These are phyloP conservation scores for Dactylellina leptospora DNA, from an alignment of 2,329 filamentous ascomycete species.

Conservation along the genomic window DNA sequence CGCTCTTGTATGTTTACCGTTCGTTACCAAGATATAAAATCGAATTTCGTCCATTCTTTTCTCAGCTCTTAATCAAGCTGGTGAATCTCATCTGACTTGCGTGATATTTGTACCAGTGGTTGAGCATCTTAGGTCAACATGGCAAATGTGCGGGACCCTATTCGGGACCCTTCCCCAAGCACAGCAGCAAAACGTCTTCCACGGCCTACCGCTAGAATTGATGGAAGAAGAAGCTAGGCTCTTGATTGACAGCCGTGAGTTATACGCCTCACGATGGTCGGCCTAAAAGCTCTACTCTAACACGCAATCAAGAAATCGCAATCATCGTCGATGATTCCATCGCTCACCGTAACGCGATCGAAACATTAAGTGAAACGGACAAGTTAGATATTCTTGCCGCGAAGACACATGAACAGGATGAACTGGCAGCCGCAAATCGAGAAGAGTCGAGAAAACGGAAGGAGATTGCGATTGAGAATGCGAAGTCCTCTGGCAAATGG, in stretches of 20 bases:
- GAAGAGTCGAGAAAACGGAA: slow-evolving; percentile 37
- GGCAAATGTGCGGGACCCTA: slow-evolving; percentile 86
- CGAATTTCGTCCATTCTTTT: background rate
- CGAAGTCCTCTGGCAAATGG: slow-evolving; percentile 48
- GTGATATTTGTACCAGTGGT: slow-evolving; percentile 34
- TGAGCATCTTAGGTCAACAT: slow-evolving; percentile 66
- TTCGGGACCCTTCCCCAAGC: slow-evolving; percentile 89
- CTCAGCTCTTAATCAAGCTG: background rate
- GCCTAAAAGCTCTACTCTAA: slow-evolving; percentile 10
- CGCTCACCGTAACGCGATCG: slow-evolving; percentile 24
- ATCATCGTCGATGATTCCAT: slow-evolving; percentile 32
- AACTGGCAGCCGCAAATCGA: slow-evolving; percentile 12
- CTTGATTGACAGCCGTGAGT: slow-evolving; percentile 78
- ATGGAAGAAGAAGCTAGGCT: slow-evolving; percentile 88
- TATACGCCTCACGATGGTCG: slow-evolving; percentile 64
- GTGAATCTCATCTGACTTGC: background rate
- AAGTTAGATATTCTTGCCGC: slow-evolving; percentile 27
- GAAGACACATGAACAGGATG: slow-evolving; percentile 36
- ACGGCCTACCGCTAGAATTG: slow-evolving; percentile 85
- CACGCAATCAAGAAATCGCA: slow-evolving; percentile 20
- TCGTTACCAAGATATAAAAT: background rate
- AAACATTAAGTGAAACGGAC: slow-evolving; percentile 22
- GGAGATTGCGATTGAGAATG: slow-evolving; percentile 38
- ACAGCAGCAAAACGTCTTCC: slow-evolving; percentile 93
- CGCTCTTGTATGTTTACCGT: slow-evolving; percentile 54